Conservation (phyloP, 768 basidiomycete genomes). For the Mycena albidolilacea region DNA sequence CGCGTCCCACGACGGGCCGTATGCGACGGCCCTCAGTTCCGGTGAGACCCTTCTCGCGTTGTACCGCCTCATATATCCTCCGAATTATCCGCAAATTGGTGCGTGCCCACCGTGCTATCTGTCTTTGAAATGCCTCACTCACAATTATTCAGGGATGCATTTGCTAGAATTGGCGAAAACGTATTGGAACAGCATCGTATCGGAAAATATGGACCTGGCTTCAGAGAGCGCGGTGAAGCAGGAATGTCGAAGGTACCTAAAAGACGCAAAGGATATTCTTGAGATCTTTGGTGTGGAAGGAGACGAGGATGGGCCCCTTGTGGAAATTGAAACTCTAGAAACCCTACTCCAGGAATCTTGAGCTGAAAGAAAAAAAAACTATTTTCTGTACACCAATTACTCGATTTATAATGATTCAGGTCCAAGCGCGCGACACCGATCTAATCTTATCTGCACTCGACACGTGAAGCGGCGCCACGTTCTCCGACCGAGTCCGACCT, state of each 20-base stretch:
- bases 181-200: conserved; percentile 75
- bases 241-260: conserved; percentile 55
- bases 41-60: conserved; percentile 75
- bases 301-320: conserved; percentile 71
- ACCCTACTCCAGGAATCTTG: conserved; percentile 49
- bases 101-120: conserved; percentile 38
- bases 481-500: background rate
- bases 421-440: background rate
- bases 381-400: too few relatives aligned
- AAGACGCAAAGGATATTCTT: conserved; percentile 58
- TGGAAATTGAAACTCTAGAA: conserved; percentile 65
- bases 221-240: conserved; percentile 43
- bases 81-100: conserved; percentile 89
- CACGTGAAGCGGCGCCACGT: conserved; percentile 10
- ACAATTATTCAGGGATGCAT: conserved; percentile 71
- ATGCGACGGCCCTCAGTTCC: conserved; percentile 63
- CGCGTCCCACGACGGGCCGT: conserved; percentile 78
- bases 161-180: conserved; percentile 83
- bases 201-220: conserved; percentile 42
- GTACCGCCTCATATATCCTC: conserved; percentile 80
- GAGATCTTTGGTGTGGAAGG: conserved; percentile 72
- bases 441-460: background rate
- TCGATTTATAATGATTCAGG: too few relatives aligned
- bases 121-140: background rate
- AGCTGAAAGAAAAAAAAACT: background rate